Evolutionary conservation across 257 asterid genomes (phyloP).

Genomic region (Knoxia roxburghii): DNA sequence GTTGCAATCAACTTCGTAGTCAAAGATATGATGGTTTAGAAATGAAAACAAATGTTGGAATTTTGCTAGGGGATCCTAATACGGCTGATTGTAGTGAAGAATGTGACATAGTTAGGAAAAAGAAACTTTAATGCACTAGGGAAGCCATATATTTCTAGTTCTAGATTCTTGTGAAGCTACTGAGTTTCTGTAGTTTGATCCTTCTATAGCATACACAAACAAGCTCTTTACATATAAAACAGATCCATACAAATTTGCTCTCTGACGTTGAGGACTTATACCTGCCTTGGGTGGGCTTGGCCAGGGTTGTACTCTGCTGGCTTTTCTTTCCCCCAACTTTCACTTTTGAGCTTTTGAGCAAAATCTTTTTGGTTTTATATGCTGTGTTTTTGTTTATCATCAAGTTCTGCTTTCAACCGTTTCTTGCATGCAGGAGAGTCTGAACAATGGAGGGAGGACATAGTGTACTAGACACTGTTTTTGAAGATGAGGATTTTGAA

Average conservation of each 20-base stretch:
- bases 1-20: background rate
- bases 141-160: too few species aligned
- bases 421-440: slow-evolving; percentile 16
- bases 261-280: background rate
- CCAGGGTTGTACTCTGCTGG: background rate
- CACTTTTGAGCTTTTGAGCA: background rate
- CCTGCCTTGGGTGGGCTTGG: too few species aligned
- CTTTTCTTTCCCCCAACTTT: too few species aligned
- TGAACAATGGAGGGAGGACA: slow-evolving; percentile 54
- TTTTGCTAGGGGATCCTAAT: too few species aligned
- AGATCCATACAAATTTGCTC: background rate
- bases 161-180: too few species aligned
- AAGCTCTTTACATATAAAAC: background rate
- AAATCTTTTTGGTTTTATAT: background rate
- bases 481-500: slow-evolving; percentile 46
- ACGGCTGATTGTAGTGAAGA: too few species aligned
- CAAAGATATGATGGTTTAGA: background rate
- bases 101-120: too few species aligned
- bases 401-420: background rate
- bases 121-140: too few species aligned
- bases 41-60: too few species aligned
- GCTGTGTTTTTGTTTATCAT: background rate
- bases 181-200: background rate
- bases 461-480: slow-evolving; percentile 45
- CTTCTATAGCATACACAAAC: background rate